These are phyloP conservation scores for Phytophthora litchii DNA, from an alignment of 352 stramenopile species.

Conservation along the genomic window DNA sequence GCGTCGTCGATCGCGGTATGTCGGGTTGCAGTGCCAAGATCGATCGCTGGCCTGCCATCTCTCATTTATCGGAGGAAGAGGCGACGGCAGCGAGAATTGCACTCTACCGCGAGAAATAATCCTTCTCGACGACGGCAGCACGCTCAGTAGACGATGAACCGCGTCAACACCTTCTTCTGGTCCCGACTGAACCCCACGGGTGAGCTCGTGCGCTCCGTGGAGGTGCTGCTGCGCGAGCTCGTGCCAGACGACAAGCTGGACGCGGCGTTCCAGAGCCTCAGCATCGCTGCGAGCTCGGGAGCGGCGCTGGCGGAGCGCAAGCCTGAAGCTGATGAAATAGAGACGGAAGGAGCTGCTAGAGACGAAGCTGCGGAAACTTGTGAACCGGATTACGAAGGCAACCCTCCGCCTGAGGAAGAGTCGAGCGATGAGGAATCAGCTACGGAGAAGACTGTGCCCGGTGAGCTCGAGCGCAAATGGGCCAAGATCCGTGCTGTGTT, in stretches of 20 bases:
- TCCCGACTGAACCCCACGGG: constrained; percentile 69
- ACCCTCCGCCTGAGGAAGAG: constrained; percentile 48
- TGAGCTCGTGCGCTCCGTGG: constrained; percentile 75
- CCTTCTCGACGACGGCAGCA: too few species aligned
- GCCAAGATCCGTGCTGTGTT: constrained; percentile 77
- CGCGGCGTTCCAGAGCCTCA: constrained; percentile 52
- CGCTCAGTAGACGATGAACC: constrained; percentile 38
- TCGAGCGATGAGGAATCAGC: constrained; percentile 61
- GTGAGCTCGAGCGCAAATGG: constrained; percentile 77
- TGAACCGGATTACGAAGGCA: constrained; percentile 36
- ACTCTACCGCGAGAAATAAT: constrained; percentile 18
- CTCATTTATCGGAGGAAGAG: constrained; percentile 20
- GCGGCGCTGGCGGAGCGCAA: constrained; percentile 25
- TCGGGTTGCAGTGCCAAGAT: constrained; percentile 37
- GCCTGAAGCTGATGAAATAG: constrained; percentile 25
- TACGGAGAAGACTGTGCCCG: constrained; percentile 67
- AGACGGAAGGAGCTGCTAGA: constrained; percentile 28
- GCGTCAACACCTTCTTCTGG: constrained; percentile 87
- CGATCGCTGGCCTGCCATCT: constrained; percentile 34
- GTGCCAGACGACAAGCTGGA: constrained; percentile 68
- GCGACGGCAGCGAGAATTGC: constrained; percentile 1
- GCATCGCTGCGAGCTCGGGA: constrained; percentile 38
- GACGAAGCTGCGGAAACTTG: constrained; percentile 7
- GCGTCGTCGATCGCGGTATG: constrained; percentile 31
- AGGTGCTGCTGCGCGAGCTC: constrained; percentile 61